phyloP scores from a whole-genome alignment of 2,329 filamentous ascomycete species.

The Cadophora luteo-olivacea region DNA sequence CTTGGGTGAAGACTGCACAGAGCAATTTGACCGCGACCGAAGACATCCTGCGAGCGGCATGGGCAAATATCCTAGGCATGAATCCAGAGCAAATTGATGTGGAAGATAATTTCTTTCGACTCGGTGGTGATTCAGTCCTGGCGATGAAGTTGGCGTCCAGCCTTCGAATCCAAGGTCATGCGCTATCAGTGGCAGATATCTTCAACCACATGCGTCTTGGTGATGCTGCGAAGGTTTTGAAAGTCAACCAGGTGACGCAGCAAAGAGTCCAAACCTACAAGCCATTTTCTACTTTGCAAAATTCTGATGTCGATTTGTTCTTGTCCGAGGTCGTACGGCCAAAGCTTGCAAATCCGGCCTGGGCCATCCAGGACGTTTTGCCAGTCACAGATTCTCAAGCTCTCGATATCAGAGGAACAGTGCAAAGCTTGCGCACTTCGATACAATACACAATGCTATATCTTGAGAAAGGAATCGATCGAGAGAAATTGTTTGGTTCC shows the following conservation, averaged over 20 bases:
- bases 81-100: conserved; percentile 40
- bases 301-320: conserved; percentile 44
- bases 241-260: conserved; percentile 39
- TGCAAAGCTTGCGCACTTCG: conserved; percentile 45
- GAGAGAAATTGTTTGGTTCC: conserved; percentile 37
- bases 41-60: conserved; percentile 44
- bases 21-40: conserved; percentile 47
- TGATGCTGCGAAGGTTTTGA: conserved; percentile 42
- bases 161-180: conserved; percentile 38
- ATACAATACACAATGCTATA: conserved; percentile 48
- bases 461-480: conserved; percentile 43
- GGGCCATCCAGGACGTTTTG: conserved; percentile 48
- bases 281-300: conserved; percentile 47
- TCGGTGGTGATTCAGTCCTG: conserved; percentile 47
- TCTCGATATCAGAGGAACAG: conserved; percentile 50
- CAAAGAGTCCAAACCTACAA: conserved; percentile 38
- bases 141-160: conserved; percentile 55
- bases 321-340: conserved; percentile 46
- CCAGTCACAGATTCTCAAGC: conserved; percentile 50
- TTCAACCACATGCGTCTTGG: conserved; percentile 46
- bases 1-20: conserved; percentile 46
- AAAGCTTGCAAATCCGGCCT: conserved; percentile 46
- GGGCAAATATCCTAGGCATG: conserved; percentile 43
- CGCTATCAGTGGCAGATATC: conserved; percentile 51
- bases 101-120: conserved; percentile 49